Evolutionary conservation across 2,329 filamentous ascomycete genomes (phyloP).

Genomic region (Claviceps africana): DNA sequence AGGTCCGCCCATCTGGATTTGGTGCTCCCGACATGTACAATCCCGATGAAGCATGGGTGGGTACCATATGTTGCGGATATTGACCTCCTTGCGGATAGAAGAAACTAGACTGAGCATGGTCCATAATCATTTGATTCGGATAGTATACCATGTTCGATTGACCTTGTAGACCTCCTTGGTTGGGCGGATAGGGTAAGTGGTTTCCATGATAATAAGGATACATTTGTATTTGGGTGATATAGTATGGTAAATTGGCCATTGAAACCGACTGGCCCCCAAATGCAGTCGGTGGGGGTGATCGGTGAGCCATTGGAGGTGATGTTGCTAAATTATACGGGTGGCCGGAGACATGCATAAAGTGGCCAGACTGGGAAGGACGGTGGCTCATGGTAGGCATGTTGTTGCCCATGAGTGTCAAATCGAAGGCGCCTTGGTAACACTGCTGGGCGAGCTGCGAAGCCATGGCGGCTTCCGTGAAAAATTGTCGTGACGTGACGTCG

Average conservation of each 20-base stretch:
- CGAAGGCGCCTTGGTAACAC: conserved; percentile 24
- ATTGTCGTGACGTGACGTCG: neutral
- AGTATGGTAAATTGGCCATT: conserved; percentile 30
- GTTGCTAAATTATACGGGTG: conserved; percentile 21
- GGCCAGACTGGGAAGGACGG: conserved; percentile 16
- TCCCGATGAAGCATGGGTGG: conserved; percentile 19
- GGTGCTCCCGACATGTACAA: conserved; percentile 20
- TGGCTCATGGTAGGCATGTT: conserved; percentile 29
- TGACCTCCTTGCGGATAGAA: conserved; percentile 30
- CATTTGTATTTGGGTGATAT: conserved; percentile 31
- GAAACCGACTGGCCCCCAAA: conserved; percentile 26
- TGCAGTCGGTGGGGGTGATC: conserved; percentile 25
- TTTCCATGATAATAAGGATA: conserved; percentile 29
- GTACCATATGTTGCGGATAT: conserved; percentile 21
- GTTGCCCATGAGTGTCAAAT: conserved; percentile 31
- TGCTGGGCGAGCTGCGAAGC: conserved; percentile 14
- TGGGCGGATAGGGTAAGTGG: conserved; percentile 25
- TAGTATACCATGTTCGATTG: conserved; percentile 31
- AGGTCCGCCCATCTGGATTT: conserved; percentile 6
- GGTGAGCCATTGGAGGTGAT: conserved; percentile 25
- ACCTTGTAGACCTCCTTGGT: conserved; percentile 19
- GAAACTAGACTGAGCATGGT: conserved; percentile 26
- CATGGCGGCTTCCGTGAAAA: conserved; percentile 26
- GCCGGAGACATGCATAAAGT: conserved; percentile 19
- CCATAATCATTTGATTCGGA: conserved; percentile 28